Evolutionary conservation across 2,329 filamentous ascomycete genomes (phyloP), one percentile per base, ranked within the genome.

Genomic region (Clonostachys solani): DNA sequence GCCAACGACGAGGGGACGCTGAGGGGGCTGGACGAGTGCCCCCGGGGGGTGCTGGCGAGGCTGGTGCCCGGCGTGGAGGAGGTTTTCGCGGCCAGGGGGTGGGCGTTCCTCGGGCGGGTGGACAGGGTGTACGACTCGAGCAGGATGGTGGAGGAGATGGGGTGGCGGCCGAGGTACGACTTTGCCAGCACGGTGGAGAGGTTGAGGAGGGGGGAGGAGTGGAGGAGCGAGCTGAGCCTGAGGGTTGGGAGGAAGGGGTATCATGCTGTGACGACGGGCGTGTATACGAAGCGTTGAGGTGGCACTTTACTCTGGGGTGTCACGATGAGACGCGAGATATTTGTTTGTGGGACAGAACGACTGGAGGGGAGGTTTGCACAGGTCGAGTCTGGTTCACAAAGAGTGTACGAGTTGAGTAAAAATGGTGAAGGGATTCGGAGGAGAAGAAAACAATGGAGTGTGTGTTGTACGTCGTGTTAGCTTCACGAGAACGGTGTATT

Each of bases 71-170:
- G 47, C 8, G 57, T 58, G n/a, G 55, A 52, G 6, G 51, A 48
- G 1, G 60, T 67, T 2, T 69, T 73, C 42, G 48, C 45, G 6
- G 47, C 50, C 5, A 56, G 54, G 42, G 60, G 59, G 1, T 75
- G 72, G 72, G 55, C 42, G 12, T 67, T 66, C 33, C 52, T 72
- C 17, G 43, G 49, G 15, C 55, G 70, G 35, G 52, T 75, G 16
- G 72, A 75, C 46, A 56, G 72, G 0, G 71, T 75, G 13, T 75
- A 75, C 48, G 71, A 75, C 51, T 69, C 69, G 12, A 56, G 60
- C 45, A 65, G 59, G 54, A 69, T 70, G 2, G 55, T 71, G 6
- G 47, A 52, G n/a, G 68, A 73, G 45, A 54, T 75, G 18, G 67
- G 60, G 0, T 75, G 72, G 72, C 38, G 55, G 46, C 71, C 72